Percentiles rank a stretch among this genome's conserved stretches.
Conservation (phyloP, 345 rosid species). For the Pistacia atlantica region DNA sequence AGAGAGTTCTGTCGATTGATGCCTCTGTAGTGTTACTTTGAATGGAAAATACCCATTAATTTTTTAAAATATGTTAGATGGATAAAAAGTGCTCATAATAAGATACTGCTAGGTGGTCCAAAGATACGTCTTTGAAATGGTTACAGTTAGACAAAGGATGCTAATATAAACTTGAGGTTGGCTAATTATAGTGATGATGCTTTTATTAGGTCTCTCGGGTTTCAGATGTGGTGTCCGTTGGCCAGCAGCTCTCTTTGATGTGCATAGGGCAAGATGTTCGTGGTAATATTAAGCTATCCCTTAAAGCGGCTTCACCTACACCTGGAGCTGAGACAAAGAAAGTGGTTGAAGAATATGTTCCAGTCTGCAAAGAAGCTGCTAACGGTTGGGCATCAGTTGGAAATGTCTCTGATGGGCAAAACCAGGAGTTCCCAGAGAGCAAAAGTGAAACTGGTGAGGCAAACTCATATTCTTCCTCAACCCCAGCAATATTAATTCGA, state of each 20-base stretch:
- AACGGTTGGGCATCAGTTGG: constrained; percentile 45
- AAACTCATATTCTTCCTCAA: constrained; percentile 34
- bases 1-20: neutral
- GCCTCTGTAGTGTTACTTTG: neutral
- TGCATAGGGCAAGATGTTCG: constrained; percentile 96
- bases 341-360: constrained; percentile 37
- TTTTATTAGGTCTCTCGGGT: constrained; percentile 71
- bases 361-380: constrained; percentile 40
- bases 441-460: constrained; percentile 18
- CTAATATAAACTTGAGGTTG: neutral
- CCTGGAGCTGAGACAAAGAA: constrained; percentile 27
- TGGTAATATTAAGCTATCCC: constrained; percentile 91
- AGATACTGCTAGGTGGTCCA: neutral
- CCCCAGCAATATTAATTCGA: constrained; percentile 71
- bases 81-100: neutral
- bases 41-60: neutral
- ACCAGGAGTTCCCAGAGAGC: constrained; percentile 27
- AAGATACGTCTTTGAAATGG: neutral
- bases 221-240: constrained; percentile 75
- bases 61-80: neutral
- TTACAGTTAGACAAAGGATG: neutral
- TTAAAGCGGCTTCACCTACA: constrained; percentile 55
- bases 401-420: constrained; percentile 38
- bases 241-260: constrained; percentile 76
- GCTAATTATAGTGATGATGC: constrained; percentile 3